Conservation (phyloP, 805 yeast genomes). For the Saccharomyces kudriavzevii region DNA sequence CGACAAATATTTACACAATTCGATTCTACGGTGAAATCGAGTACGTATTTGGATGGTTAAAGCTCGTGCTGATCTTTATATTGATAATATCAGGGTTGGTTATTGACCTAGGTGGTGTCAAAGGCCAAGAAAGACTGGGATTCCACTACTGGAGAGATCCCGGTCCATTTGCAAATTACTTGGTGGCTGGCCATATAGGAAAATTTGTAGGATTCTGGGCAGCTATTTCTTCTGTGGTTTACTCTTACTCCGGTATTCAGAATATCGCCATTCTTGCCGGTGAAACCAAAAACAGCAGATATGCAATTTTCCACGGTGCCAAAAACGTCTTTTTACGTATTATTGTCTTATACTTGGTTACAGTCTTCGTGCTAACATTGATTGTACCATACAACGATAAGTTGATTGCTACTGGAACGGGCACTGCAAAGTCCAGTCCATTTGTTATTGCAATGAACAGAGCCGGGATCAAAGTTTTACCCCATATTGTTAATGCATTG, state of each 20-base stretch:
- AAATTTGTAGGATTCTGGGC: slow-evolving; percentile 46
- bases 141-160: slow-evolving; percentile 56
- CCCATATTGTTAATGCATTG: slow-evolving; percentile 41
- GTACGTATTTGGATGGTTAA: slow-evolving; percentile 59
- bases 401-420: slow-evolving; percentile 26
- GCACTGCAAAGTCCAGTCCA: slow-evolving; percentile 41
- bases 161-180: slow-evolving; percentile 35
- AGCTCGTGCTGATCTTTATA: slow-evolving; percentile 57
- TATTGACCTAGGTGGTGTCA: slow-evolving; percentile 62
- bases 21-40: slow-evolving; percentile 42
- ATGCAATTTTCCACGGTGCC: slow-evolving; percentile 45
- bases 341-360: slow-evolving; percentile 42
- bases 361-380: slow-evolving; percentile 48
- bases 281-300: slow-evolving; percentile 42
- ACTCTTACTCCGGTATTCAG: slow-evolving; percentile 45
- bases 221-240: slow-evolving; percentile 43
- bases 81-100: slow-evolving; percentile 48
- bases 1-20: slow-evolving; percentile 16
- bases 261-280: slow-evolving; percentile 42
- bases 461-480: slow-evolving; percentile 41
- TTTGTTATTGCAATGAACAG: slow-evolving; percentile 42
- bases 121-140: slow-evolving; percentile 45
- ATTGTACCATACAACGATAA: slow-evolving; percentile 38
- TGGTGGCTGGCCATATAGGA: slow-evolving; percentile 35
- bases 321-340: slow-evolving; percentile 48